Evolutionary conservation across 2,329 filamentous ascomycete species (phyloP).

Genomic region (Cladophialophora exuberans): DNA sequence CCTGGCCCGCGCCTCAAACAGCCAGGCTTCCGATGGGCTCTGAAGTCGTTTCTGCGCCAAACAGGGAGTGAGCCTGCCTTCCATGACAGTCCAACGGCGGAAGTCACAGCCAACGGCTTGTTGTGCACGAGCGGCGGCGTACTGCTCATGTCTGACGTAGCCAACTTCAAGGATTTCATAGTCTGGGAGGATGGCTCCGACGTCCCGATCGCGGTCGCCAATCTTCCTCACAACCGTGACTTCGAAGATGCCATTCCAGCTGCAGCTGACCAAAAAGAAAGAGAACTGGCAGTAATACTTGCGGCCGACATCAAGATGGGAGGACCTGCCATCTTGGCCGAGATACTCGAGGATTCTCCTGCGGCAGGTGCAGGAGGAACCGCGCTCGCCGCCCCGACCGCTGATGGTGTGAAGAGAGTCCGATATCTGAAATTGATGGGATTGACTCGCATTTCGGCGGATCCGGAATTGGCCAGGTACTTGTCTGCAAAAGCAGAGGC

Average conservation of each 20-base stretch:
- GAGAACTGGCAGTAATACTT: neutral
- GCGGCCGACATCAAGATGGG: neutral
- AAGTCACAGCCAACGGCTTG: neutral
- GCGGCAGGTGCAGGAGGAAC: neutral
- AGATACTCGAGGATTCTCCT: neutral
- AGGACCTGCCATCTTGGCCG: neutral
- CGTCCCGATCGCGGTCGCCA: neutral
- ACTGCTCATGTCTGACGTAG: neutral
- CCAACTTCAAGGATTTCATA: neutral
- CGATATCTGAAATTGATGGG: neutral
- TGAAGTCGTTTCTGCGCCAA: neutral
- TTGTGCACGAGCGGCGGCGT: neutral
- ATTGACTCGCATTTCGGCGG: too few relatives aligned
- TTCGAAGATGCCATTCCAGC: neutral
- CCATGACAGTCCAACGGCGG: neutral
- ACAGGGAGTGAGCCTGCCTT: neutral
- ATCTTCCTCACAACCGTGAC: neutral
- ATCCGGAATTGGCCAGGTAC: too few relatives aligned
- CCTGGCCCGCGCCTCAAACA: neutral
- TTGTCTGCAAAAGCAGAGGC: too few relatives aligned
- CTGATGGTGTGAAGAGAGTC: neutral
- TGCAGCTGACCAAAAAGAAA: neutral
- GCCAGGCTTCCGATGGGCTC: neutral
- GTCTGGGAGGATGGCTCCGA: neutral
- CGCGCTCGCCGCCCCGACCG: too few relatives aligned